These are phyloP conservation scores for Podaxis mareebaensis DNA, from an alignment of 768 basidiomycete species.

Conservation along the genomic window DNA sequence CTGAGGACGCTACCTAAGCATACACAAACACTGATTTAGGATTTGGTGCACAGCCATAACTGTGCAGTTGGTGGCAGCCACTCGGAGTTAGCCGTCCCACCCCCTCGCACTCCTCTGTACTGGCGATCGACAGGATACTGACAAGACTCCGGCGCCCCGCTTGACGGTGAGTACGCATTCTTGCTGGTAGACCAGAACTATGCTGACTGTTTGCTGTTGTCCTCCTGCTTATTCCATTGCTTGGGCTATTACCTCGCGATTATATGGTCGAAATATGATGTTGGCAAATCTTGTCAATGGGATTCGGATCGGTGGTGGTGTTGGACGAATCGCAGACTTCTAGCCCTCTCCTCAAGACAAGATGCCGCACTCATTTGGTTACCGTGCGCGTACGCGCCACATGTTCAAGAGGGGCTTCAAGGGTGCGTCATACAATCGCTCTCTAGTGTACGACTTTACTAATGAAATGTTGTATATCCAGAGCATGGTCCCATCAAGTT, in stretches of 20 bases:
- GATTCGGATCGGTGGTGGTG: not conserved
- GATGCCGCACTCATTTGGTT: constrained; percentile 99
- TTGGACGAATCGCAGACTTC: not conserved
- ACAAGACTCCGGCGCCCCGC: constrained; percentile 46
- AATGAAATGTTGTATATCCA: constrained; percentile 31
- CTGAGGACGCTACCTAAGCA: constrained; percentile 26
- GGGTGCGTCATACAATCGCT: constrained; percentile 51
- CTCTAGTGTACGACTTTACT: constrained; percentile 12
- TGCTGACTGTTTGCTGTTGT: not conserved
- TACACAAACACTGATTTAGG: constrained; percentile 36
- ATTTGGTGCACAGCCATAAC: constrained; percentile 46
- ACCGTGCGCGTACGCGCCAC: constrained; percentile 99
- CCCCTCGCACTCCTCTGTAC: constrained; percentile 11
- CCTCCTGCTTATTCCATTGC: not conserved
- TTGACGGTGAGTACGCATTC: constrained; percentile 6
- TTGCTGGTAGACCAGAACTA: not conserved
- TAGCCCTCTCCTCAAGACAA: constrained; percentile 35
- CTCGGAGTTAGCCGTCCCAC: constrained; percentile 55
- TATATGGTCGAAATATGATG: not conserved
- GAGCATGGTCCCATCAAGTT: constrained; percentile 89
- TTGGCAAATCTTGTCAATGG: not conserved
- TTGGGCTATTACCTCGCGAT: no score
- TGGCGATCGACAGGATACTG: constrained; percentile 46
- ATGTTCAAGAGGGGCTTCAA: constrained; percentile 99
- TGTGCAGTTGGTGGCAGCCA: constrained; percentile 65